Evolutionary conservation across 2,329 filamentous ascomycete species (phyloP).

Genomic region (Emmonsia crescens): DNA sequence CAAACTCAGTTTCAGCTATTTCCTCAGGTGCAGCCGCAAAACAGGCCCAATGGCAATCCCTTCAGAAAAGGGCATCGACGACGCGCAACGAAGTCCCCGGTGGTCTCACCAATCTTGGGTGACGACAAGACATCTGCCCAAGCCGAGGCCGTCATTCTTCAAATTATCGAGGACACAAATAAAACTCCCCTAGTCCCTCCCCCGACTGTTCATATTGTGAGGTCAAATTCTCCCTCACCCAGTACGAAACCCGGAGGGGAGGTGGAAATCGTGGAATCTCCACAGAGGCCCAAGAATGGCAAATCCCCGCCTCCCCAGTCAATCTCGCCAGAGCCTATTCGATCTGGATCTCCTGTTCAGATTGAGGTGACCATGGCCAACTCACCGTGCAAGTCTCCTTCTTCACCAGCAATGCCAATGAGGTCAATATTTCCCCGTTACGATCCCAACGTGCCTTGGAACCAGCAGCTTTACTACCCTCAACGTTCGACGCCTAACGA

Average conservation of each 20-base stretch:
- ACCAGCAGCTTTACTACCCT: conserved; percentile 28
- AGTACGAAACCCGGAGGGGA: conserved; percentile 4
- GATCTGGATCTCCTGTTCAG: conserved; percentile 4
- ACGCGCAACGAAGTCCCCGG: conserved; percentile 15
- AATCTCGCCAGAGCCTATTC: conserved; percentile 6
- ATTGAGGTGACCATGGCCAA: background rate
- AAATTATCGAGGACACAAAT: conserved; percentile 29
- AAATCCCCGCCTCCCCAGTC: conserved; percentile 2
- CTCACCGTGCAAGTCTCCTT: conserved; percentile 1
- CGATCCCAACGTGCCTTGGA: conserved; percentile 27
- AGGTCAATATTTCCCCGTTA: conserved; percentile 38
- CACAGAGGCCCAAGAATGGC: conserved; percentile 8
- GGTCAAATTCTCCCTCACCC: conserved; percentile 12
- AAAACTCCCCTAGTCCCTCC: conserved; percentile 19
- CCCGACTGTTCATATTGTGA: conserved; percentile 15
- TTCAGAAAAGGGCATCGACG: conserved; percentile 23
- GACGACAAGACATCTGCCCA: conserved; percentile 18
- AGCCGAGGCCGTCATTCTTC: conserved; percentile 28
- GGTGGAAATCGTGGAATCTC: conserved; percentile 11
- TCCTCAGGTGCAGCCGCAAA: conserved; percentile 25
- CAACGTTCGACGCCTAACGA: conserved; percentile 14
- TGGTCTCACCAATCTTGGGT: conserved; percentile 21
- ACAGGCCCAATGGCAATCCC: conserved; percentile 23
- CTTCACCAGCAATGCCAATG: conserved; percentile 22
- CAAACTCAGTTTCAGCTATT: conserved; percentile 31